Evolutionary conservation across 208 protist species (phyloP).

Genomic region (Kentomonas sorsogonicus): DNA sequence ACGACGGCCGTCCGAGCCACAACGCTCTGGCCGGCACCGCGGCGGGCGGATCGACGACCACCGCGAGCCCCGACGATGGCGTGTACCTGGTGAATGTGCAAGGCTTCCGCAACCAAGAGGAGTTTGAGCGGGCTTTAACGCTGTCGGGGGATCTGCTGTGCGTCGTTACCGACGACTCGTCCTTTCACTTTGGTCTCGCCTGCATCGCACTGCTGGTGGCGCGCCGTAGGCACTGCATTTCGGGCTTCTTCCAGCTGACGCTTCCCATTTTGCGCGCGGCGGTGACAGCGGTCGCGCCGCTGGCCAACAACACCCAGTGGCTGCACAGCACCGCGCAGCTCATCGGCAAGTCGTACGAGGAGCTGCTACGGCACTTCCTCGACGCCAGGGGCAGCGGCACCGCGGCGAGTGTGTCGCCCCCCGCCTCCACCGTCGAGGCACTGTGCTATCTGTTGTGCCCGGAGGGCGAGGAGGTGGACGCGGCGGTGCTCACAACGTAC

Average conservation of each 20-base stretch:
- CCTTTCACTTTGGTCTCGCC: slow-evolving; percentile 29
- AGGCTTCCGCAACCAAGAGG: slow-evolving; percentile 19
- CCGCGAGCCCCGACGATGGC: no score
- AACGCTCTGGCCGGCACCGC: no score
- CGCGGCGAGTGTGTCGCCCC: no score
- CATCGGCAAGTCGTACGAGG: slow-evolving; percentile 4
- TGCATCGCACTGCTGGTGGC: slow-evolving; percentile 39
- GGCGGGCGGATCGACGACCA: no score
- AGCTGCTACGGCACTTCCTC: neutral
- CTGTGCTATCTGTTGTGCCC: slow-evolving; percentile 12
- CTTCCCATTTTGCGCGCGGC: slow-evolving; percentile 26
- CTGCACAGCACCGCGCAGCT: slow-evolving; percentile 15
- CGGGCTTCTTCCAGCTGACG: slow-evolving; percentile 50
- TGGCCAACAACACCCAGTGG: slow-evolving; percentile 34
- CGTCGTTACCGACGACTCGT: slow-evolving; percentile 26
- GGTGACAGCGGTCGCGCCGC: slow-evolving; percentile 19
- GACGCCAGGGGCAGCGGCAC: neutral
- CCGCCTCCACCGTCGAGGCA: no score
- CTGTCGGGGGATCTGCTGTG: slow-evolving; percentile 68
- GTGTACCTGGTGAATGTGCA: no score
- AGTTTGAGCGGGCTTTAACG: slow-evolving; percentile 56
- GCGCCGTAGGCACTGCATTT: slow-evolving; percentile 39
- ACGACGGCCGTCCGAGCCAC: slow-evolving; percentile 33
- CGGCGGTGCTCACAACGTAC: slow-evolving; percentile 5
- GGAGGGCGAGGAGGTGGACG: slow-evolving; percentile 1